phyloP scores from a whole-genome alignment of 1,139 yeast genomes.

The Hyphopichia buzzinii region DNA sequence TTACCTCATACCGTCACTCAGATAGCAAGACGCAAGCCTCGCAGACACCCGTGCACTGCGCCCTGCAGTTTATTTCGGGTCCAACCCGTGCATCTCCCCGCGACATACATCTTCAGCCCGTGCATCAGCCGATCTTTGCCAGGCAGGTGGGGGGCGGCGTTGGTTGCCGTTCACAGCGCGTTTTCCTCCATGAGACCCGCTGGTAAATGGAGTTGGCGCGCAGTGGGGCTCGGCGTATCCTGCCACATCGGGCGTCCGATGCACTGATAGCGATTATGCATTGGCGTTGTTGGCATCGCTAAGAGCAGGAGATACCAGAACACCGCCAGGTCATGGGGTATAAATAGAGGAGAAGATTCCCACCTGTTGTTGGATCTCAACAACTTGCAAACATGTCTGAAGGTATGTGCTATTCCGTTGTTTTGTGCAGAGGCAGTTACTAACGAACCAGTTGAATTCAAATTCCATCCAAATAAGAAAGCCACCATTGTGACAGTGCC shows the following conservation, averaged over 20 bases:
- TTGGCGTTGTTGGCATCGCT: background rate
- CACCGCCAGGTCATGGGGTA: background rate
- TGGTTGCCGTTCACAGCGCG: background rate
- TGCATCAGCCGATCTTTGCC: too few species aligned
- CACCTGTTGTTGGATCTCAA: background rate
- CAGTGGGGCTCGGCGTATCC: background rate
- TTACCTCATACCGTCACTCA: background rate
- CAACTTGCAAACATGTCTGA: slow-evolving; percentile 9
- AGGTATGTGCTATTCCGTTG: slow-evolving; percentile 8
- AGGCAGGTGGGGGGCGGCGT: background rate
- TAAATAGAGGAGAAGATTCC: background rate
- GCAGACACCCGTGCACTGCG: background rate
- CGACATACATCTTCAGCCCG: too few species aligned
- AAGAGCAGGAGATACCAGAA: background rate
- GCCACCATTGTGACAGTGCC: slow-evolving; percentile 79
- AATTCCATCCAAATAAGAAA: slow-evolving; percentile 51
- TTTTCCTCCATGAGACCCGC: background rate
- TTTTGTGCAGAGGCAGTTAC: background rate
- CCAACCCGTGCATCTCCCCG: too few species aligned
- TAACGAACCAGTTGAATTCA: slow-evolving; percentile 33
- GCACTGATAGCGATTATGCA: background rate
- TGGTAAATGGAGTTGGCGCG: too few species aligned
- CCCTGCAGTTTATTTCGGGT: too few species aligned
- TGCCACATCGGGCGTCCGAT: background rate
- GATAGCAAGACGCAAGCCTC: background rate